These are phyloP conservation scores for Neospermospora avenae DNA, from an alignment of 2,329 filamentous ascomycete species.

Conservation along the genomic window DNA sequence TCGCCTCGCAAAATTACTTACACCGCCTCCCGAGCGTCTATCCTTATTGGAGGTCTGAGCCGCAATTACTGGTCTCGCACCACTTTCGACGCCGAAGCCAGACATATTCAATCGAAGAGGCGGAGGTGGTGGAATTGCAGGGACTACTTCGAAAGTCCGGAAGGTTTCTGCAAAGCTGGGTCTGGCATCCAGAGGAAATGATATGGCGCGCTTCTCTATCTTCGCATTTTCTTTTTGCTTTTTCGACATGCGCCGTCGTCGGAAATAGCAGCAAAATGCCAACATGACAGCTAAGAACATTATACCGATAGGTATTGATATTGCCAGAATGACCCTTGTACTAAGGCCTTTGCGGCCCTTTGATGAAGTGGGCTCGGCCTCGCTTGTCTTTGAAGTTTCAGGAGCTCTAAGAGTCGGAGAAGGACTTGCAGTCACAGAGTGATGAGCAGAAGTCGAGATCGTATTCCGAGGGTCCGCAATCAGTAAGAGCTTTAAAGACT, in stretches of 20 bases:
- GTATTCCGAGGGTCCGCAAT: slow-evolving; percentile 1
- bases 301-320: slow-evolving; percentile 24
- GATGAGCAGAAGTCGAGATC: neutral
- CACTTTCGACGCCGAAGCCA: slow-evolving; percentile 17
- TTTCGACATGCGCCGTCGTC: slow-evolving; percentile 16
- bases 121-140: slow-evolving; percentile 15
- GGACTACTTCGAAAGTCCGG: slow-evolving; percentile 6
- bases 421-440: slow-evolving; percentile 9
- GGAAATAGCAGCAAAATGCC: slow-evolving; percentile 22
- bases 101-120: slow-evolving; percentile 27
- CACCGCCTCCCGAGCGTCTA: slow-evolving; percentile 1
- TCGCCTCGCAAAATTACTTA: slow-evolving; percentile 13
- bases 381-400: slow-evolving; percentile 8
- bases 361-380: neutral
- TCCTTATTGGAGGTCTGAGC: slow-evolving; percentile 10
- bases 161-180: slow-evolving; percentile 18
- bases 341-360: slow-evolving; percentile 11
- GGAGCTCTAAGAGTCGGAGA: neutral
- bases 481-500: slow-evolving; percentile 25
- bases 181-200: slow-evolving; percentile 22
- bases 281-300: slow-evolving; percentile 22
- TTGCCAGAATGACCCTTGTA: slow-evolving; percentile 24
- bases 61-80: neutral
- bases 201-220: slow-evolving; percentile 26
- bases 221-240: slow-evolving; percentile 2